A percentile compares a stretch with the other conserved stretches of the same genome.
Conservation (phyloP, 441 rosid species). For the Capsella rubella region DNA sequence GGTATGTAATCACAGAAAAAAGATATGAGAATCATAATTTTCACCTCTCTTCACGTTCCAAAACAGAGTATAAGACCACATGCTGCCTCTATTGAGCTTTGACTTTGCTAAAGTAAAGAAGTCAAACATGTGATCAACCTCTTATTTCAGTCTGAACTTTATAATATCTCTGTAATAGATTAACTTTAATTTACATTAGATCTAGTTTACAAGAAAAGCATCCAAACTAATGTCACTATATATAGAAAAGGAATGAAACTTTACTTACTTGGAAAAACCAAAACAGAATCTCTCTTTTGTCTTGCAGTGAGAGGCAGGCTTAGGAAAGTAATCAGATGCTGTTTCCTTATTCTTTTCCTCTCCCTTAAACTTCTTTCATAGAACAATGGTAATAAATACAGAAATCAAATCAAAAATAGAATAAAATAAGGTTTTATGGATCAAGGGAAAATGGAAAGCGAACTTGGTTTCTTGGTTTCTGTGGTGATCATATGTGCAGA, state of each 20-base stretch:
- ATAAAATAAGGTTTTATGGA: neutral
- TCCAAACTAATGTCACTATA: neutral
- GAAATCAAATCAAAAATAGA: conserved; percentile 4
- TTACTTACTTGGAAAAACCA: conserved; percentile 29
- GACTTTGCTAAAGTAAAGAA: conserved; percentile 26
- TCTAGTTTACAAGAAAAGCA: conserved; percentile 29
- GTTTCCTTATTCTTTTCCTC: conserved; percentile 33
- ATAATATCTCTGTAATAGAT: neutral
- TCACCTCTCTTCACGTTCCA: conserved; percentile 49
- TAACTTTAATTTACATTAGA: neutral
- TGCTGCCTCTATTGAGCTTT: conserved; percentile 36
- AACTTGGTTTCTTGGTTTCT: conserved; percentile 63
- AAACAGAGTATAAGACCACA: conserved; percentile 42
- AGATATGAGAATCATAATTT: conserved; percentile 29
- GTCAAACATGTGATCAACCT: conserved; percentile 45
- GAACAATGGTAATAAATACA: conserved; percentile 32
- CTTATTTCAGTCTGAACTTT: conserved; percentile 30
- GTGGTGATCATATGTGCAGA: conserved; percentile 78
- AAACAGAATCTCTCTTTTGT: conserved; percentile 42
- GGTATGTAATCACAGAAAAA: conserved; percentile 23
- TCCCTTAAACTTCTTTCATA: conserved; percentile 28
- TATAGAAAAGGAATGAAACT: conserved; percentile 33
- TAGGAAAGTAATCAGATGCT: conserved; percentile 45
- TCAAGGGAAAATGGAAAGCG: conserved; percentile 51
- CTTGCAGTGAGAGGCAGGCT: conserved; percentile 24